Conservation (phyloP, 129 eudicot genomes). For the Lactuca saligna region DNA sequence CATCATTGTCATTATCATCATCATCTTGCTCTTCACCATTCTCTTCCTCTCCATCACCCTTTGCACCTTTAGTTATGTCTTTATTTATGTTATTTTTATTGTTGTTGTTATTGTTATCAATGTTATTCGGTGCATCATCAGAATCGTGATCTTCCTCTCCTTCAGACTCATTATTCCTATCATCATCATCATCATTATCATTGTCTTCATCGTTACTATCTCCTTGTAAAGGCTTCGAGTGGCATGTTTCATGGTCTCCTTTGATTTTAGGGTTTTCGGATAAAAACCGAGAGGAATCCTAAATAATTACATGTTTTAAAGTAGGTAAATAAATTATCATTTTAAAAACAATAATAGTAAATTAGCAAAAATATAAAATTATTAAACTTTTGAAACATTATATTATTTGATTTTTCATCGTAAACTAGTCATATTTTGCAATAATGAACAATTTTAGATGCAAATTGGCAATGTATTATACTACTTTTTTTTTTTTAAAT, state of each 20-base stretch:
- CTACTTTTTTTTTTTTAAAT: too few relatives aligned
- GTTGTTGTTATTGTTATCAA: constrained; percentile 9
- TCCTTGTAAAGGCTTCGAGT: constrained; percentile 32
- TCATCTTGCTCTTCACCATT: constrained; percentile 8
- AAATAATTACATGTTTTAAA: background rate
- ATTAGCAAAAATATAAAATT: too few relatives aligned
- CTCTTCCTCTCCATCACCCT: constrained; percentile 26
- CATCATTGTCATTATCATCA: constrained; percentile 23
- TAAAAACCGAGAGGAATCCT: constrained; percentile 21
- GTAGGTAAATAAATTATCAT: too few relatives aligned
- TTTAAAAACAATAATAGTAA: too few relatives aligned
- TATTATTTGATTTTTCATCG: too few relatives aligned
- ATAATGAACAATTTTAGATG: too few relatives aligned
- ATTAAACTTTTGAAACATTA: too few relatives aligned
- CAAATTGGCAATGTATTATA: too few relatives aligned
- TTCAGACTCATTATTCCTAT: constrained; percentile 22
- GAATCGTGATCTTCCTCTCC: constrained; percentile 35
- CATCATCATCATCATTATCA: constrained; percentile 34
- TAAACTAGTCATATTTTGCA: too few relatives aligned
- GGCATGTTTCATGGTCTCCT: constrained; percentile 27
- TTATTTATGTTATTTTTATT: constrained; percentile 21
- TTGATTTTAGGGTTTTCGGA: constrained; percentile 6
- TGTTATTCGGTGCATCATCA: constrained; percentile 28
- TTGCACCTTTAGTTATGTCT: constrained; percentile 24
- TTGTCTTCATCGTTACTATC: constrained; percentile 8